Base-by-base conservation (phyloP, 129 eudicot species). In the Ambrosia trifida region DNA sequence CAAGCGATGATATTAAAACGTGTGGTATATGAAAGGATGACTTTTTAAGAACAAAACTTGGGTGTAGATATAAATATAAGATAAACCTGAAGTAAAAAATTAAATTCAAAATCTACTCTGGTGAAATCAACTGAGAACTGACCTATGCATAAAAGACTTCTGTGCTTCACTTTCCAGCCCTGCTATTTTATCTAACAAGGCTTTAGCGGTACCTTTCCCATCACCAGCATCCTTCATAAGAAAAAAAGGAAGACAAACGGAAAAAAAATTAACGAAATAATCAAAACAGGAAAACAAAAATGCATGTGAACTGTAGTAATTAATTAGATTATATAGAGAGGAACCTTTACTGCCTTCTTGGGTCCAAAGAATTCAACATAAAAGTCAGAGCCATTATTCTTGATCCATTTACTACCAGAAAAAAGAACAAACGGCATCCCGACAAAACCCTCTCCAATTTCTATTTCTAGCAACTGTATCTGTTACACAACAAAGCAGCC, bases 131-230 rank as follows among this genome's bases (percentile, higher is more conserved):
- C 66, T 53, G 64, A 70, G 60, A 50, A 79, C 84, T 81, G 52
- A 93, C 98, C 98, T 72, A 65, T 92, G 98, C 98, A 93, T 93
- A 56, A 93, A 93, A 44, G 98, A 93, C 82, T 93, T 93, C 66
- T 89, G 96, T 31, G 98, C 98, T 79, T 93, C 96, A 80, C 90
- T 85, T 86, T 93, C 98, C 83, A 72, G 64, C 11, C 76, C 79
- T 49, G 95, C 87, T 85, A 93, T 93, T 68, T 76, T 87, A 69
- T 87, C 96, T 81, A 93, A 76, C 75, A 93, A 77, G 64, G 74
- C 33, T 81, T 83, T 93, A n/a, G 95, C 87, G 9, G 95, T 89
- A 60, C 95, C 96, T 56, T 50, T 77, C 40, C 96, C 95, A 62
- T 93, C 92, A 62, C 95, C 88, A 57, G 76, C 76, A 72, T 79